A percentile compares a stretch with the other conserved stretches of the same genome.
phyloP scores from a whole-genome alignment of 768 basidiomycete species.

The Agaricus bisporus region DNA sequence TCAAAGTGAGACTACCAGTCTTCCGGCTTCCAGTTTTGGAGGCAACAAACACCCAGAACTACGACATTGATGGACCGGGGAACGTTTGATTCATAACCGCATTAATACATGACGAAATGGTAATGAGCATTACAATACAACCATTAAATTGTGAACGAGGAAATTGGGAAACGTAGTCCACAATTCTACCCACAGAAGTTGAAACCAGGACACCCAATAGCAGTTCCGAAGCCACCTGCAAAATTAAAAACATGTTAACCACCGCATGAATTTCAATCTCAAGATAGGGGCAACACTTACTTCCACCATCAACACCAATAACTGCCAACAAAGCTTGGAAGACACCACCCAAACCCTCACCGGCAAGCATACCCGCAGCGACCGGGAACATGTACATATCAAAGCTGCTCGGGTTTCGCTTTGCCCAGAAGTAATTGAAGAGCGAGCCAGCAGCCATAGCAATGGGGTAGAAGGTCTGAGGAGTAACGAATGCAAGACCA shows the following conservation, averaged over 20 bases:
- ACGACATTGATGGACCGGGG: not conserved
- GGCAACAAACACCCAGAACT: too few relatives aligned
- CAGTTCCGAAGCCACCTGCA: constrained; percentile 36
- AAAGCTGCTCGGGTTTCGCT: constrained; percentile 33
- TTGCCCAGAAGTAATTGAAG: constrained; percentile 43
- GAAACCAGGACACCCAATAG: constrained; percentile 46
- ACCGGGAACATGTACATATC: constrained; percentile 58
- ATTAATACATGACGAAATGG: constrained; percentile 1
- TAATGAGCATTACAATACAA: not conserved
- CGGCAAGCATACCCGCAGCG: constrained; percentile 48
- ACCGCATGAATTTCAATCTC: not conserved
- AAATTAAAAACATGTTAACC: not conserved
- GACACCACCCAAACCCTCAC: constrained; percentile 58
- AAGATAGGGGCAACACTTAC: constrained; percentile 22
- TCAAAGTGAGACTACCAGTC: too few relatives aligned
- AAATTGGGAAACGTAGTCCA: not conserved
- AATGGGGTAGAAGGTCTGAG: constrained; percentile 42
- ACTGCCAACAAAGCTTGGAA: constrained; percentile 52
- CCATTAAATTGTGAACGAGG: not conserved
- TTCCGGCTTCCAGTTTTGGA: too few relatives aligned
- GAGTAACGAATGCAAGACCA: constrained; percentile 49
- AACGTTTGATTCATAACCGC: not conserved
- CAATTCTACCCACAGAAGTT: constrained; percentile 42
- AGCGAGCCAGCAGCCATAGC: constrained; percentile 47
- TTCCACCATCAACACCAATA: constrained; percentile 41